phyloP scores from a whole-genome alignment of 2,329 filamentous ascomycete genomes.

The Colletotrichum spaethianum region DNA sequence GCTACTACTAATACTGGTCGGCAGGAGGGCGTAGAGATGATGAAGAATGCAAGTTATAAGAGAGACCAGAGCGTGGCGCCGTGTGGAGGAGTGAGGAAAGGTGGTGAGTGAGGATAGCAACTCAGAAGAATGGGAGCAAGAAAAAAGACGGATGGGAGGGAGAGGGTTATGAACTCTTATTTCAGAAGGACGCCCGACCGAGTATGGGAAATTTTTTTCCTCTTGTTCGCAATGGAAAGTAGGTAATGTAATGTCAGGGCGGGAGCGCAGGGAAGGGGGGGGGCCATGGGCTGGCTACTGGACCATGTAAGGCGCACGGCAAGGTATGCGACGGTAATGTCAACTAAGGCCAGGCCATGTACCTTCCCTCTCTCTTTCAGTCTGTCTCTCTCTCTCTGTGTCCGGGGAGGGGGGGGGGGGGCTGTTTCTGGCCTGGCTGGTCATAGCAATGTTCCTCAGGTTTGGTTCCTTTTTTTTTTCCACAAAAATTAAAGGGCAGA shows the following conservation, averaged over 20 bases:
- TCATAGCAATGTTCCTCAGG: conserved; percentile 34
- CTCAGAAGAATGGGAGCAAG: conserved; percentile 23
- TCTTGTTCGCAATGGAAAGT: conserved; percentile 32
- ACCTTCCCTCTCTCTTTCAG: neutral
- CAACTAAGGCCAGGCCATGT: conserved; percentile 3
- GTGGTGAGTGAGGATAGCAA: conserved; percentile 27
- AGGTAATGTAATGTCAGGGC: conserved; percentile 40
- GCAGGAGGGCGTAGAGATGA: neutral
- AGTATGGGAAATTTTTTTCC: conserved; percentile 41
- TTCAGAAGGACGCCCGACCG: conserved; percentile 30
- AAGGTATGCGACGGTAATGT: conserved; percentile 9
- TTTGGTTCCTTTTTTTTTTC: conserved; percentile 40
- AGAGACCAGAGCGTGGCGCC: conserved; percentile 23
- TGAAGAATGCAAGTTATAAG: neutral
- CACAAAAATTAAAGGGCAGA: conserved; percentile 39
- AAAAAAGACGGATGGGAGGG: conserved; percentile 32
- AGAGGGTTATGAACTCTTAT: conserved; percentile 41
- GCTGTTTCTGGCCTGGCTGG: neutral
- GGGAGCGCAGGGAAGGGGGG: conserved; percentile 39
- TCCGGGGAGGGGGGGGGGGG: neutral
- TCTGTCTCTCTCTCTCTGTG: neutral
- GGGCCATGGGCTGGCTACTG: conserved; percentile 30
- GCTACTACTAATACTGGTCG: no score
- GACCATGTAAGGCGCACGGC: conserved; percentile 15
- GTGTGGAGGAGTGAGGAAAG: conserved; percentile 18